phyloP scores from a whole-genome alignment of 768 basidiomycete genomes.

The Tephrocybe sp. region DNA sequence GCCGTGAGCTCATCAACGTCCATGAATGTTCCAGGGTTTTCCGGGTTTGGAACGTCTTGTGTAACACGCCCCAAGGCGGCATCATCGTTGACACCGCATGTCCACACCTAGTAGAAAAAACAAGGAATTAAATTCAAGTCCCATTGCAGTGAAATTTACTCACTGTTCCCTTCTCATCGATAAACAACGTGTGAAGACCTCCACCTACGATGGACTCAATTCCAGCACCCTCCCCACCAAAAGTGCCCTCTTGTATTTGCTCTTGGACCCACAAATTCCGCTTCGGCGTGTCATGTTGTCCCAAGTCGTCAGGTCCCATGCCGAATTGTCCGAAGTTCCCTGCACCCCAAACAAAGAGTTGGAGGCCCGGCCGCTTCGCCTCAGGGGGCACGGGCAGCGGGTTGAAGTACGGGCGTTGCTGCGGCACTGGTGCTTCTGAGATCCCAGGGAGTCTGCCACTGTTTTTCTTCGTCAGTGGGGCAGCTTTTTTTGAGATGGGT shows the following conservation, averaged over 20 bases:
- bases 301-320: conserved; percentile 72
- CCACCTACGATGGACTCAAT: conserved; percentile 79
- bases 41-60: conserved; percentile 54
- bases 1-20: conserved; percentile 54
- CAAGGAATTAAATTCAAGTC: neutral
- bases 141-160: conserved; percentile 29
- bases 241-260: conserved; percentile 66
- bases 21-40: conserved; percentile 55
- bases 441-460: conserved; percentile 21
- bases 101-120: conserved; percentile 60
- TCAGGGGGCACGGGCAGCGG: conserved; percentile 57
- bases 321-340: conserved; percentile 97
- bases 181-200: conserved; percentile 84
- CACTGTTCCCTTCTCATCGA: conserved; percentile 89
- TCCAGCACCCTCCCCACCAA: conserved; percentile 74
- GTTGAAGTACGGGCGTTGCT: conserved; percentile 60
- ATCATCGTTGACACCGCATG: conserved; percentile 85
- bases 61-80: conserved; percentile 84
- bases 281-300: conserved; percentile 73
- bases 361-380: conserved; percentile 60
- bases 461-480: conserved; percentile 17
- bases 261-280: conserved; percentile 76
- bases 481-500: conserved; percentile 22
- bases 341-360: conserved; percentile 85
- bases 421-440: conserved; percentile 33